Percentiles rank a stretch among this genome's conserved stretches.
Conservation (phyloP, 169 alveolate genomes). For the Perkinsus olseni region DNA sequence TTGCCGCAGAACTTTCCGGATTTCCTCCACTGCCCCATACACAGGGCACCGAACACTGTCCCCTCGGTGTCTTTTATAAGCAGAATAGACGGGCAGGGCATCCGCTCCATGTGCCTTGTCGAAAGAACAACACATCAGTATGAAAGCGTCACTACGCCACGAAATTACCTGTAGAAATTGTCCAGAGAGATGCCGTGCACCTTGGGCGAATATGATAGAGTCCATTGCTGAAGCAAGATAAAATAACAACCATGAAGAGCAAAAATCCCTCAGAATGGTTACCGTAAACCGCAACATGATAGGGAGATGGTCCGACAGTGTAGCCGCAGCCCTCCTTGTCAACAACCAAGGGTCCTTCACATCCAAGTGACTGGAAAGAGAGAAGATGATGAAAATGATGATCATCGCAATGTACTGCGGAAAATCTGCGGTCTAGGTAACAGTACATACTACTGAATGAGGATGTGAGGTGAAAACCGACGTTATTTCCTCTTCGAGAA, state of each 20-base stretch:
- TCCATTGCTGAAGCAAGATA: neutral
- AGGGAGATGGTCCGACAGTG: neutral
- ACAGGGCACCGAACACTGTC: neutral
- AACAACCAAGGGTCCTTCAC: neutral
- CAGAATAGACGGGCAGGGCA: neutral
- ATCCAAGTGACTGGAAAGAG: neutral
- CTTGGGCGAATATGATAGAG: neutral
- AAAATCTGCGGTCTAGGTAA: no score
- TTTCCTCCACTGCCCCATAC: neutral
- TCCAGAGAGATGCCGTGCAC: neutral
- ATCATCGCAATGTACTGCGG: no score
- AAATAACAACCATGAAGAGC: neutral
- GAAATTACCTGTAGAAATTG: neutral
- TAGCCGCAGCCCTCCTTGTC: neutral
- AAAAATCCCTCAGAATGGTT: neutral
- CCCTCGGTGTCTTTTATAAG: neutral
- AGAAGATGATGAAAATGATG: no score
- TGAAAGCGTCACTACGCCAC: neutral
- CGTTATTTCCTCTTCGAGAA: no score
- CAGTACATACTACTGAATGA: no score
- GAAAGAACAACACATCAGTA: neutral
- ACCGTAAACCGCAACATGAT: neutral
- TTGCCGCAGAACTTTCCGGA: neutral
- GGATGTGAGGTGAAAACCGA: no score
- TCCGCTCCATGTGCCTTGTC: conserved; percentile 1